Evolutionary conservation across 441 rosid species (phyloP), one percentile per base, ranked within the genome.

Genomic region (Macaranga tanarius): DNA sequence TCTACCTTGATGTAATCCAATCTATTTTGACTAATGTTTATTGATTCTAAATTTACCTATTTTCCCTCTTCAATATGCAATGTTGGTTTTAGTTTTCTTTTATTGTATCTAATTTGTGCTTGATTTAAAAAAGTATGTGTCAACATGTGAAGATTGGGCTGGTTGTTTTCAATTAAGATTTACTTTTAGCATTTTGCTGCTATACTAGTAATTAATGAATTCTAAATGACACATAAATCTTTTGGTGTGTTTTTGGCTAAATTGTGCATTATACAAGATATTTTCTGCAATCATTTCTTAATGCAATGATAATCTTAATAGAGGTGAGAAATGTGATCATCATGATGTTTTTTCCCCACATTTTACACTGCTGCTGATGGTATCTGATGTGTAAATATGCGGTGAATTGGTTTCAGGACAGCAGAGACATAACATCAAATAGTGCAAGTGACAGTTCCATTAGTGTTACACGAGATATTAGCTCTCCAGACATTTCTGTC

Each of bases 381-480:
- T 68, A 15, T 69, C 70, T 76, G 50, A 72, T 17, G 17, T 72
- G 28, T 51, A 63, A 63, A 42, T 65, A 68, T 76, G 31, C 77
- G 73, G 60, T 69, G 40, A 34, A 78, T 76, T 78, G 65, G 67
- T 80, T 86, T 67, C 97, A 95, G 97, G 97, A 95, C 47, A 81
- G 85, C 76, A 88, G 89, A 88, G 97, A 90, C 80, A 82, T 94
- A 85, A 89, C 94, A 52, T 85, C 90, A 69, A 80, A 84, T 79
- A 90, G 97, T 87, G 86, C 95, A 60, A 89, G 94, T 22, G 89
- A 92, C 79, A 86, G 94, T 84, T 92, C 97, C 62, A 85, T 82
- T 76, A 87, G 95, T 69, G 76, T 85, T 72, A 68, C 92, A 57
- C 83, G 86, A 79, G 93, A 93, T 81, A 84, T 73, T 71, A 88